Evolutionary conservation across 2,329 filamentous ascomycete genomes (phyloP), one percentile per base, ranked within the genome.

Genomic region (Ascochyta pisi): DNA sequence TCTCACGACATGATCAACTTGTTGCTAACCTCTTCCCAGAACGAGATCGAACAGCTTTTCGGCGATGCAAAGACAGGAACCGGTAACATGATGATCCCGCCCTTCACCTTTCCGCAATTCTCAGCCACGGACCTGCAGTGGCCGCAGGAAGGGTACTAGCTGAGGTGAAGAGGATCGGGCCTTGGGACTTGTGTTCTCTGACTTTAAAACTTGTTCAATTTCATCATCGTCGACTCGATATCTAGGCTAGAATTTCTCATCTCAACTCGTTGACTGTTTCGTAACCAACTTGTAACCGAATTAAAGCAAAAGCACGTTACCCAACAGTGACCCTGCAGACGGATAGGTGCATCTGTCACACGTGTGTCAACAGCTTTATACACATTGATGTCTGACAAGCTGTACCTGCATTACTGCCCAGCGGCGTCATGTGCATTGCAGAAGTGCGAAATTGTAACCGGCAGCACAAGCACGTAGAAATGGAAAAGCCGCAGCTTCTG

Each of bases 1-100:
- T 48, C 15, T 24, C 19, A 10, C 3, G 9, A 10, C 35, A 39
- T 39, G 19, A 13, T 22, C 19, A 6, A 3, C 40, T 16, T 16
- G n/a, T 16, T 34, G 33, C 53, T 66, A 26, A 65, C 23, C 24
- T 29, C 19, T 15, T n/a, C 12, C 31, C 34, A 82, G 79, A 78
- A 76, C 47, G 79, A 81, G 65, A 80, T 78, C 69, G 78, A 82
- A 50, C 71, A 73, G 53, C 74, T 79, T 33, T 82, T 81, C 63
- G 72, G 74, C 7, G 65, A 71, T n/a, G 63, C 67, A 6, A 63
- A 72, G 22, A 58, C 64, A 43, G 64, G 61, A 8, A 58, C 62
- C 1, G 66, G 66, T 8, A 64, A 69, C 27, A 64, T 76, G 48
- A 53, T 72, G 19, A 73, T 76, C 19, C 73, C 73, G 19, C 72